Percentiles rank a stretch among this genome's conserved stretches.
Conservation (phyloP, 306 rosid species). For the Rubus idaeus region DNA sequence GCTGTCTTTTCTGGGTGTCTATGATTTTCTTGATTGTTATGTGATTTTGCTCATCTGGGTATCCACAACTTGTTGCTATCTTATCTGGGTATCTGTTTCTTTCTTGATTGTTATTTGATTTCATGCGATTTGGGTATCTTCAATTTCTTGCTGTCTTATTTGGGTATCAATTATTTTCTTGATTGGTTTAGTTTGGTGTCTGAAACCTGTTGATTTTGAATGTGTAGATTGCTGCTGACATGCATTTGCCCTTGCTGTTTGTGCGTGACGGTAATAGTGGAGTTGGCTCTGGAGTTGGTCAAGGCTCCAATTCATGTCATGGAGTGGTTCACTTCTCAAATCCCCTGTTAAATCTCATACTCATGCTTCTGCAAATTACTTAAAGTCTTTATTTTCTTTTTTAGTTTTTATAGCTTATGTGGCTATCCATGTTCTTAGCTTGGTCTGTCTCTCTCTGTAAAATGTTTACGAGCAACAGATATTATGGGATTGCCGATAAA, state of each 20-base stretch:
- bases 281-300: constrained; percentile 61
- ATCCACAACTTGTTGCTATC: background rate
- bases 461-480: background rate
- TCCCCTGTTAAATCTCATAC: constrained; percentile 47
- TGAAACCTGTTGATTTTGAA: constrained; percentile 9
- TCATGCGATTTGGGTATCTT: background rate
- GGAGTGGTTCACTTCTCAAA: constrained; percentile 88
- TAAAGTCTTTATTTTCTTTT: background rate
- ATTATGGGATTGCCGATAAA: background rate
- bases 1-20: constrained; percentile 2
- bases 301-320: constrained; percentile 89
- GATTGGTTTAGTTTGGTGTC: background rate
- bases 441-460: background rate
- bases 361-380: background rate
- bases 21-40: background rate
- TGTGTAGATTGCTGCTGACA: constrained; percentile 57
- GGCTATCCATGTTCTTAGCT: background rate
- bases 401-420: background rate
- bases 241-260: constrained; percentile 91
- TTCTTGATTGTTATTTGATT: background rate
- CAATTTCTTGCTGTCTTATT: background rate
- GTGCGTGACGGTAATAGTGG: constrained; percentile 81
- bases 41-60: background rate
- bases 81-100: constrained; percentile 2
- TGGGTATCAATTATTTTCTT: background rate